Evolutionary conservation across 495 filamentous ascomycete species (phyloP).

Genomic region (Aspergillus ellipticus): DNA sequence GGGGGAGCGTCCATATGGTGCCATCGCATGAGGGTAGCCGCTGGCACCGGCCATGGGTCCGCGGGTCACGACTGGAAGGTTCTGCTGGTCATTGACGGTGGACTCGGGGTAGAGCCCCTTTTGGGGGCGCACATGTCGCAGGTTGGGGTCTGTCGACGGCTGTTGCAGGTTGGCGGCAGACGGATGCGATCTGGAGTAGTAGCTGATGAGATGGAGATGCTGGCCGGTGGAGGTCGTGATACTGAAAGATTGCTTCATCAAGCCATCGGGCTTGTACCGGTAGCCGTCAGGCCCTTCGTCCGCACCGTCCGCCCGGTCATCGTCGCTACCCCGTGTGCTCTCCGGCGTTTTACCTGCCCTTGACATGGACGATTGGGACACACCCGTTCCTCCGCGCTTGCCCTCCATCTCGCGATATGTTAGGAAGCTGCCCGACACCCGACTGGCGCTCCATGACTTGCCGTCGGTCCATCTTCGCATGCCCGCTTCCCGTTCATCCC

Average conservation of each 20-base stretch:
- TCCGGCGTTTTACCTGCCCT: constrained; percentile 76
- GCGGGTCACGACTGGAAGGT: constrained; percentile 60
- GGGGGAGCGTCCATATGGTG: constrained; percentile 43
- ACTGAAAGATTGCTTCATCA: constrained; percentile 99
- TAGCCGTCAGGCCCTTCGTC: constrained; percentile 94
- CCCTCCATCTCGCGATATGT: constrained; percentile 99
- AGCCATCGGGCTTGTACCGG: constrained; percentile 90
- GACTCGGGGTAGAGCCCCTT: constrained; percentile 98
- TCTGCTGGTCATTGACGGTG: constrained; percentile 80
- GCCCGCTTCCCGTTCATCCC: constrained; percentile 97
- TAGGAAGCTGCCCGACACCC: constrained; percentile 94
- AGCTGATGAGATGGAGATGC: constrained; percentile 95
- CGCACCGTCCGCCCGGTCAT: constrained; percentile 62
- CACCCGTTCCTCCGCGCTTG: constrained; percentile 69
- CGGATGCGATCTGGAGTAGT: constrained; percentile 77
- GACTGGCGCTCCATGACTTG: constrained; percentile 97
- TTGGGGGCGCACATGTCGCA: constrained; percentile 77
- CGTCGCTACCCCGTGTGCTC: constrained; percentile 73
- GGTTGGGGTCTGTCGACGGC: constrained; percentile 72
- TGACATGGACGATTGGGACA: constrained; percentile 50
- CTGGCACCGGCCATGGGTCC: constrained; percentile 57
- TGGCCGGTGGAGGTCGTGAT: constrained; percentile 88
- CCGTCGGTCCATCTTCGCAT: constrained; percentile 99
- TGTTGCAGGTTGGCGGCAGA: constrained; percentile 65
- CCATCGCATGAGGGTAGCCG: constrained; percentile 51